These are phyloP conservation scores for Trifolium dubium DNA, from an alignment of 306 rosid genomes.

Conservation along the genomic window DNA sequence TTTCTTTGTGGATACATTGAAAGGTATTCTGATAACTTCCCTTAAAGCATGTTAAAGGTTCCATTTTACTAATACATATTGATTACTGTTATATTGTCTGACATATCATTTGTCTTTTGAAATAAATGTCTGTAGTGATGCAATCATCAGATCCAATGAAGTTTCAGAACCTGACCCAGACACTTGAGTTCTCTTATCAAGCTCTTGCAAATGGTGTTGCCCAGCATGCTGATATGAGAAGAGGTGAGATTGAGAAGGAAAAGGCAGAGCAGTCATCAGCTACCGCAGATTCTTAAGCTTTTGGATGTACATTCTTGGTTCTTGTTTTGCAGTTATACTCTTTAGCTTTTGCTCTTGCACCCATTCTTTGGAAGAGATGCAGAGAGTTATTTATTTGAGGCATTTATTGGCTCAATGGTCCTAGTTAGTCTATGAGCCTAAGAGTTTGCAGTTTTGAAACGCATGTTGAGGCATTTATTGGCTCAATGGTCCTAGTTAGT, in stretches of 20 bases:
- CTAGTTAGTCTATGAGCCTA: conserved; percentile 40
- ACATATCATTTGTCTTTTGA: conserved; percentile 10
- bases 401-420: conserved; percentile 46
- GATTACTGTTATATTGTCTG: conserved; percentile 21
- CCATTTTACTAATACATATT: not conserved
- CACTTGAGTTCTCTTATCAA: conserved; percentile 85
- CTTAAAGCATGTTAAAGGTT: not conserved
- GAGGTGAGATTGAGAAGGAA: conserved; percentile 83
- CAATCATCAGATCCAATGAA: conserved; percentile 71
- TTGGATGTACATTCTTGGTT: conserved; percentile 49
- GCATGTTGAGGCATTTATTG: conserved; percentile 47
- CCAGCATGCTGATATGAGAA: conserved; percentile 88
- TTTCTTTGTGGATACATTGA: conserved; percentile 80
- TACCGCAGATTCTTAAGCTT: conserved; percentile 53
- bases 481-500: conserved; percentile 45
- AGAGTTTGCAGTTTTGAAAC: conserved; percentile 48
- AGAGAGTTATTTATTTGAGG: conserved; percentile 50
- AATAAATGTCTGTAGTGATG: conserved; percentile 52
- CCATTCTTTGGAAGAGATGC: conserved; percentile 48
- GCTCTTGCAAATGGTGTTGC: conserved; percentile 89
- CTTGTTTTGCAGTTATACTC: conserved; percentile 27
- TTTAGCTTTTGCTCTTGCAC: conserved; percentile 40
- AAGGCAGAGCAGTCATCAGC: conserved; percentile 70
- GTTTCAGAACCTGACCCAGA: conserved; percentile 81
- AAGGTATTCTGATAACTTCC: conserved; percentile 55